A percentile compares a stretch with the other conserved stretches of the same genome.
phyloP scores from a whole-genome alignment of 179 eudicot species.

The Beta lomatogona region DNA sequence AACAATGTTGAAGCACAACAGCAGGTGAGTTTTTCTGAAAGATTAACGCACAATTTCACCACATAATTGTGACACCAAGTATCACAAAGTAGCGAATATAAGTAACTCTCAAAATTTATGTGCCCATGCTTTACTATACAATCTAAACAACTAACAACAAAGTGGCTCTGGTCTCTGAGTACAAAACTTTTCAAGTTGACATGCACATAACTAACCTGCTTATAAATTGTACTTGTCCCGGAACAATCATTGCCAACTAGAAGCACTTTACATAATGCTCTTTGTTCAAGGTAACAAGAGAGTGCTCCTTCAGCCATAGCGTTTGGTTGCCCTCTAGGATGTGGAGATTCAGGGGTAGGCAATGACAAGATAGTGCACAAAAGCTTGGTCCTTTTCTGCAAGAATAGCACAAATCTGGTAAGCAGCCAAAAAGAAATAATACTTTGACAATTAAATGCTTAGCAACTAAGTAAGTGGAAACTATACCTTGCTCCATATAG shows the following conservation, averaged over 20 bases:
- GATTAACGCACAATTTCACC: not conserved
- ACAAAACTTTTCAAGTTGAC: not conserved
- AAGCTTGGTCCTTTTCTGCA: conserved; percentile 44
- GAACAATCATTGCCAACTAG: conserved; percentile 64
- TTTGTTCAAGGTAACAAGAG: conserved; percentile 43
- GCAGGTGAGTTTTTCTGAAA: not conserved
- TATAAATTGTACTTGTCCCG: conserved; percentile 80
- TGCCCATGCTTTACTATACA: not conserved
- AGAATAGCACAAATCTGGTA: conserved; percentile 15
- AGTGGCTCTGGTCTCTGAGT: not conserved
- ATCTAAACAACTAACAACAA: conserved; percentile 6
- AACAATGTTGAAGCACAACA: conserved; percentile 5
- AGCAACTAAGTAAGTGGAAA: conserved; percentile 1
- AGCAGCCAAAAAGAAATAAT: not conserved
- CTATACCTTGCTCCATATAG: conserved; percentile 47
- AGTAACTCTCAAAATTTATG: not conserved
- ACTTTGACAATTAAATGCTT: conserved; percentile 3
- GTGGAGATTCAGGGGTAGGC: conserved; percentile 45
- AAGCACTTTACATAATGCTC: conserved; percentile 52
- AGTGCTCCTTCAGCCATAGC: conserved; percentile 23
- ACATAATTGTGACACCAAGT: not conserved
- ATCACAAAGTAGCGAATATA: not conserved
- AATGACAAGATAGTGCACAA: conserved; percentile 39
- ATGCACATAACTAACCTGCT: conserved; percentile 59
- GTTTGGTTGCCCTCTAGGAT: conserved; percentile 26